phyloP scores from a whole-genome alignment of 352 stramenopile genomes.

The Phytophthora boehmeriae region DNA sequence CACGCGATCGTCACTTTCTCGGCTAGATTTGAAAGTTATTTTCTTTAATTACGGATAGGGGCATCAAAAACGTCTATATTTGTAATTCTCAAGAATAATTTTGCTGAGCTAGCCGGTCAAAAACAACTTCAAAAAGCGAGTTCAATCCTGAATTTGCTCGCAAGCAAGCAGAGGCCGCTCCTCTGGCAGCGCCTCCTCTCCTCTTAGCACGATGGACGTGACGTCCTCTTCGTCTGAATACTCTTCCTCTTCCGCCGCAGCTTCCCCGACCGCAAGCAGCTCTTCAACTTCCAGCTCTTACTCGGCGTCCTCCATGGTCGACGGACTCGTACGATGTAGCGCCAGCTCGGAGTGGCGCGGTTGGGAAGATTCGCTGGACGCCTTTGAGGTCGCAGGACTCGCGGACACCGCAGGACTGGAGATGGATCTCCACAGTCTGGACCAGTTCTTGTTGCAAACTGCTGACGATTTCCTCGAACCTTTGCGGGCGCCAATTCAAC shows the following conservation, averaged over 20 bases:
- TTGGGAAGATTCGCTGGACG: constrained; percentile 47
- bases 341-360: constrained; percentile 47
- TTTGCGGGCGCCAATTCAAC: constrained; percentile 32
- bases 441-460: constrained; percentile 63
- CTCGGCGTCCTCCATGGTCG: constrained; percentile 11
- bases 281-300: background rate
- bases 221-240: constrained; percentile 11
- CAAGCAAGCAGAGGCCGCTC: constrained; percentile 2
- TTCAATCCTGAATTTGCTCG: constrained; percentile 31
- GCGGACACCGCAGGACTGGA: constrained; percentile 38
- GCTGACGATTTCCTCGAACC: constrained; percentile 68
- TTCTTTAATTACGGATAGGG: constrained; percentile 3
- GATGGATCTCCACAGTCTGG: constrained; percentile 59
- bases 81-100: no score
- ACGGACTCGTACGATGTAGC: constrained; percentile 27
- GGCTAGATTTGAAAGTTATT: background rate
- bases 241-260: constrained; percentile 1
- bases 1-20: constrained; percentile 13
- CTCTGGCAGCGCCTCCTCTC: constrained; percentile 19
- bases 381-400: constrained; percentile 21
- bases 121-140: background rate
- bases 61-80: no score
- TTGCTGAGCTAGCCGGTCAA: no score
- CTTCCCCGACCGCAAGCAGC: background rate
- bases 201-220: constrained; percentile 22